Evolutionary conservation across 768 basidiomycete genomes (phyloP).

Genomic region (Trametes cingulata): DNA sequence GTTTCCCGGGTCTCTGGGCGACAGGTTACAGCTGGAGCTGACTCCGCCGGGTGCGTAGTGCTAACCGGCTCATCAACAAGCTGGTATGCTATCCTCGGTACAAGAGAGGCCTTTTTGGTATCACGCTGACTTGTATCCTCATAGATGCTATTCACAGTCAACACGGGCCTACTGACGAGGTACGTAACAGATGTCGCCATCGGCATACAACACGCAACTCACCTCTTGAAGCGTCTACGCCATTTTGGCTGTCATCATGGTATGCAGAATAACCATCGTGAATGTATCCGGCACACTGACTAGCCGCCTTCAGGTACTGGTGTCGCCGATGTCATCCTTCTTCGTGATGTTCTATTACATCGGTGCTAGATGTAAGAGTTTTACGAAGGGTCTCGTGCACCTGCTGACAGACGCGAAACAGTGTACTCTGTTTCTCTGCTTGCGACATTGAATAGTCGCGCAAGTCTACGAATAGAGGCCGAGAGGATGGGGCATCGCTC

Average conservation of each 20-base stretch:
- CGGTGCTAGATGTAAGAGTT: slow-evolving; percentile 2
- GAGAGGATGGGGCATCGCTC: slow-evolving; percentile 4
- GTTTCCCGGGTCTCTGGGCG: too few species aligned
- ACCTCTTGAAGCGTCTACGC: neutral
- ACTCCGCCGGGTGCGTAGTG: neutral
- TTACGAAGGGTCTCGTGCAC: too few species aligned
- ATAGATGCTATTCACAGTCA: slow-evolving; percentile 8
- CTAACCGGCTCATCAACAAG: slow-evolving; percentile 8
- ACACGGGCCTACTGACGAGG: slow-evolving; percentile 9
- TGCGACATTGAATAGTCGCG: slow-evolving; percentile 5
- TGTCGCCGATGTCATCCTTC: neutral
- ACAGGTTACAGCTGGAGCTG: too few species aligned
- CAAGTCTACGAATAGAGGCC: neutral
- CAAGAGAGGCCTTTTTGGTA: neutral
- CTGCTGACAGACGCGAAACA: neutral
- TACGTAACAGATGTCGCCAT: neutral
- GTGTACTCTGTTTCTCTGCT: slow-evolving; percentile 10
- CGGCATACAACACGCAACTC: too few species aligned
- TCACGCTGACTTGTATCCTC: neutral
- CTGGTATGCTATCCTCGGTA: neutral
- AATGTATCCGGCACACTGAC: neutral
- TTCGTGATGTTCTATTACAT: slow-evolving; percentile 16
- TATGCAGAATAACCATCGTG: neutral
- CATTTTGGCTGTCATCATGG: slow-evolving; percentile 5
- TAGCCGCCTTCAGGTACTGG: neutral